Evolutionary conservation across 2,329 filamentous ascomycete genomes (phyloP).

Genomic region (Metarhizium brunneum): DNA sequence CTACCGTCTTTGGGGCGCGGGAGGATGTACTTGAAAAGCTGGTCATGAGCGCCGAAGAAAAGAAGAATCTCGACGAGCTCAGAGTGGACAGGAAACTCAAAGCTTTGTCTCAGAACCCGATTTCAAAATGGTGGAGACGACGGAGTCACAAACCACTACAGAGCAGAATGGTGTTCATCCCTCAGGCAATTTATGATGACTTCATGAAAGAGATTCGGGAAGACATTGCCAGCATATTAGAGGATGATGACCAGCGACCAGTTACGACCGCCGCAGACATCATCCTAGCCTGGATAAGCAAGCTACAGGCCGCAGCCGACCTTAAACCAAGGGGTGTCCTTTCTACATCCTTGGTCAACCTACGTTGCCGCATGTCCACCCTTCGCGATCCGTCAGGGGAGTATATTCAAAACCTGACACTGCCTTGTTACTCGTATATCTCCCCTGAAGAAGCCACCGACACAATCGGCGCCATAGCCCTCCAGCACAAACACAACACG

Average conservation of each 20-base stretch:
- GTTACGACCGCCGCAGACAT: constrained; percentile 6
- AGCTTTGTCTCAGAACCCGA: neutral
- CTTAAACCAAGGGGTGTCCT: neutral
- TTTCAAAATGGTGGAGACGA: constrained; percentile 1
- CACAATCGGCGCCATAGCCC: constrained; percentile 1
- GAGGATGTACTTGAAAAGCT: constrained; percentile 3
- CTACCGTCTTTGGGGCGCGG: neutral
- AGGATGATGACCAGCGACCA: constrained; percentile 2
- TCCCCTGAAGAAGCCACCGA: neutral
- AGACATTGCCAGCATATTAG: neutral
- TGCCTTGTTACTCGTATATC: constrained; percentile 1
- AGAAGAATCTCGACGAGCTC: neutral
- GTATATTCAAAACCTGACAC: constrained; percentile 6
- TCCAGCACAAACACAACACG: constrained; percentile 4
- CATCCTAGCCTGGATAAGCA: constrained; percentile 5
- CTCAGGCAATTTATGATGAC: constrained; percentile 4
- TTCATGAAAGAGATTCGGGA: constrained; percentile 3
- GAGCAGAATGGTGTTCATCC: constrained; percentile 7
- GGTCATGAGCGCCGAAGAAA: constrained; percentile 1
- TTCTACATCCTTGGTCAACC: neutral
- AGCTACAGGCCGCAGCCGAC: constrained; percentile 3
- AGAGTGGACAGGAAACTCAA: neutral
- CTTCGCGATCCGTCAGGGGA: constrained; percentile 6
- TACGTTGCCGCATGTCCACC: constrained; percentile 2
- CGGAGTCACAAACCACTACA: neutral